Conservation (phyloP, 257 asterid genomes). For the Mentha longifolia region DNA sequence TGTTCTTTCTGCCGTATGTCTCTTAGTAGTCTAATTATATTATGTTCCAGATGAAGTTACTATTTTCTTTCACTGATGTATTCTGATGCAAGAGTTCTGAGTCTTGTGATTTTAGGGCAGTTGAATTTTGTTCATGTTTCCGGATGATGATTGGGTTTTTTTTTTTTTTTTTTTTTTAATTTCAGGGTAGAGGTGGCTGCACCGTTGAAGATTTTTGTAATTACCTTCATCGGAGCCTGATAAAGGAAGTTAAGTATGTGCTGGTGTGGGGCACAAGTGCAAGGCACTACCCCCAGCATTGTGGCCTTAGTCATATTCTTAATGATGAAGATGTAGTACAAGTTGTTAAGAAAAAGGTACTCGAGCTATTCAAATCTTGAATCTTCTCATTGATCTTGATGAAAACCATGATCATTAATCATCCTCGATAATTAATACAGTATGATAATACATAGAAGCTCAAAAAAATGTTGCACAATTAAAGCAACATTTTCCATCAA, state of each 20-base stretch:
- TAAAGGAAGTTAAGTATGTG: conserved; percentile 94
- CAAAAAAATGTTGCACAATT: not conserved
- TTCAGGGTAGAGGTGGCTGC: conserved; percentile 99
- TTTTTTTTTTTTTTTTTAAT: no score
- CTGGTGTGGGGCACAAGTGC: conserved; percentile 97
- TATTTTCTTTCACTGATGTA: conserved; percentile 11
- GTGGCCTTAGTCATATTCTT: conserved; percentile 88
- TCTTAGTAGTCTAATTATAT: conserved; percentile 19
- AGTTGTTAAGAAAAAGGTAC: conserved; percentile 97
- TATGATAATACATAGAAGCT: not conserved
- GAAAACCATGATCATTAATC: not conserved
- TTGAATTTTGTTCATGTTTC: conserved; percentile 3
- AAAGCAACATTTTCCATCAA: not conserved
- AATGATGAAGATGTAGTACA: conserved; percentile 98
- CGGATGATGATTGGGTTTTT: conserved; percentile 5
- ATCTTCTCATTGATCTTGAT: not conserved
- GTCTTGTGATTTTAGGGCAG: conserved; percentile 4
- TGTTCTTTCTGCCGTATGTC: conserved; percentile 90
- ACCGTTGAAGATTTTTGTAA: conserved; percentile 91
- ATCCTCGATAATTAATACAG: not conserved
- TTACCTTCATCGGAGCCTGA: conserved; percentile 93
- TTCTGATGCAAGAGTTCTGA: not conserved
- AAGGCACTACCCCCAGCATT: conserved; percentile 95
- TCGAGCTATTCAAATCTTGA: conserved; percentile 2
- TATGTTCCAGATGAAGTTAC: conserved; percentile 13